Evolutionary conservation across 2,329 filamentous ascomycete species (phyloP), one percentile per base, ranked within the genome.

Genomic region (Aspergillus thermomutatus): DNA sequence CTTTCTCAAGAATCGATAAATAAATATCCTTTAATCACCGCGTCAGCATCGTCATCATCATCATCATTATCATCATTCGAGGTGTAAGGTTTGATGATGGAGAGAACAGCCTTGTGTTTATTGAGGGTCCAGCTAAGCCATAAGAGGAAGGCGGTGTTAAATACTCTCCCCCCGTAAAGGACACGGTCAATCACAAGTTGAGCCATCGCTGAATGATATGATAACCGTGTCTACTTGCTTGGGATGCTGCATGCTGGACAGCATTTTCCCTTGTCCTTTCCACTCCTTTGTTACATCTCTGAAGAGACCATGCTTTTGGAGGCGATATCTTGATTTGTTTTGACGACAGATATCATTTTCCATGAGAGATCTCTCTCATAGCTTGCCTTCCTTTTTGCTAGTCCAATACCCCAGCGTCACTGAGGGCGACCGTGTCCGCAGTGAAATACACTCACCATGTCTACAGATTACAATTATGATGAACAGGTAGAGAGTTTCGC

Each of bases 381-480:
- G 26, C 41, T 28, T 48, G 21, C 49, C 26, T 50, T 53, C 17
- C 34, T 25, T 34, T 54, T 25, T 49, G 46, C 51, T 26, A 51
- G 49, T 37, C 54, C 54, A 49, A 43, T 59, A 45, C 52, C 53
- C 55, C 50, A 46, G 58, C 61, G 51, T 62, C 57, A 61, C 66
- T 62, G 60, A 63, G 71, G 70, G 69, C 69, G 62, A 68, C 66
- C 67, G 65, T 69, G 68, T 63, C 59, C 63, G 66, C 63, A 60
- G 60, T 69, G 61, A 71, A 65, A 50, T 61, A 61, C 56, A 63
- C 64, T 64, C 70, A 72, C 56, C 57, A 87, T 80, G 75, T 94
- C 94, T 87, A 92, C 90, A 70, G 93, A 97, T 77, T 99, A 99
- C 83, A 95, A 90, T 70, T 99, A 99, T 80, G 94, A 99, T 84